A percentile compares a stretch with the other conserved stretches of the same genome.
phyloP scores from a whole-genome alignment of 2,329 filamentous ascomycete species.

The Zarea fungicola region DNA sequence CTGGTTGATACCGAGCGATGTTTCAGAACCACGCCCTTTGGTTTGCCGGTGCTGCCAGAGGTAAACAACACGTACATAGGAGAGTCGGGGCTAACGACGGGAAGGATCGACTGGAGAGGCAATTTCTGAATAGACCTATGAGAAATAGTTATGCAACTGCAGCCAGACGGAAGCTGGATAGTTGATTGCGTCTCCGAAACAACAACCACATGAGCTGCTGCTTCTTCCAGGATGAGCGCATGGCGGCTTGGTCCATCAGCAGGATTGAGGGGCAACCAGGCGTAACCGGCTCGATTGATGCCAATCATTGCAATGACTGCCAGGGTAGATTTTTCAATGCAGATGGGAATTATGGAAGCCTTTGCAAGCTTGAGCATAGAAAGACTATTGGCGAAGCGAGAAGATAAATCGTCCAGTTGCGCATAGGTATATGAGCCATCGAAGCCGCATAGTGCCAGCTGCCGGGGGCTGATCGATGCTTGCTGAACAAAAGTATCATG shows the following conservation, averaged over 20 bases:
- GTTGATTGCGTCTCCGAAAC: too few relatives aligned
- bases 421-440: neutral
- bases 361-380: neutral
- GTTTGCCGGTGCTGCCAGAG: neutral
- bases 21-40: neutral
- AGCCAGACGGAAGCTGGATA: neutral
- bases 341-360: neutral
- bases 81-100: neutral
- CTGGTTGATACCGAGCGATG: neutral
- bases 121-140: neutral
- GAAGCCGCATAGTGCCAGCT: neutral
- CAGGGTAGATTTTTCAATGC: neutral
- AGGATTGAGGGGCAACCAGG: neutral
- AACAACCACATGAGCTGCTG: neutral
- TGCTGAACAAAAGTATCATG: neutral
- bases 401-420: neutral
- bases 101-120: neutral
- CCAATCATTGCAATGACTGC: neutral
- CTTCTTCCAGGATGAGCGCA: neutral
- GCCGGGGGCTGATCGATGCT: neutral
- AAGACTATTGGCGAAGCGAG: neutral
- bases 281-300: neutral
- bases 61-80: neutral
- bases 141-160: neutral
- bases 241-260: neutral